Base-by-base conservation (phyloP, 805 yeast species). In the Yamadazyma kitorensis region DNA sequence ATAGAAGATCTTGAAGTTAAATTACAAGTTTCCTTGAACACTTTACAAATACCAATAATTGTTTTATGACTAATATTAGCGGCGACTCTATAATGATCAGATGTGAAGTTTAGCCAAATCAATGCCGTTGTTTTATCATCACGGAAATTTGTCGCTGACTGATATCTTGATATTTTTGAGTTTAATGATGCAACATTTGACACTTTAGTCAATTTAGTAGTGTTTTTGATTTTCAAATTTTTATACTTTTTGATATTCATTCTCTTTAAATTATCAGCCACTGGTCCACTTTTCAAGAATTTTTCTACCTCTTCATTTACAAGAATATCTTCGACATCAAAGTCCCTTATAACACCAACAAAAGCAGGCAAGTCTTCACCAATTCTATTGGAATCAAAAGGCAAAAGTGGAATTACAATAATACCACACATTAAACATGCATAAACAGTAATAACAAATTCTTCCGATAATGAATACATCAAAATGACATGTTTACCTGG, bases 1-100 rank as follows among this genome's bases (percentile, higher is more conserved):
- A 93, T 67, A 0, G 96, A 82, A 25, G 78, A 75, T 21, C 74
- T 71, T 24, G 84, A 74, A 10, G 81, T 72, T 60, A 93, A 68
- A 41, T 86, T 91, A 51, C 96, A 86, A 0, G 98, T 91, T 53
- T 91, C 97, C 48, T 93, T 91, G 51, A 87, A 73, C 14, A 86
- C 84, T 49, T 89, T 87, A 58, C 97, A 88, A 56, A 86, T 74
- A 2, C 86, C 82, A 46, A 89, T 59, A 9, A 93, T 63, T 31
- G 76, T 73, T 25, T 70, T 61, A 53, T 85, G 93, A 16, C 76
- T 78, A 41, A 76, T 57, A 13, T 64, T 63, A 2, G 74, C 72
- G 0, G 83, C 86, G 0, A 75, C 69, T 36, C 84, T 67, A 13
- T 76, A 68, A 47, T 83, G 83, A 48, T 87, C 95, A 0, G 88